A percentile compares a stretch with the other conserved stretches of the same genome.
Evolutionary conservation across 78 protist genomes (phyloP).

Genomic region (Dictyostelium citrinum): DNA sequence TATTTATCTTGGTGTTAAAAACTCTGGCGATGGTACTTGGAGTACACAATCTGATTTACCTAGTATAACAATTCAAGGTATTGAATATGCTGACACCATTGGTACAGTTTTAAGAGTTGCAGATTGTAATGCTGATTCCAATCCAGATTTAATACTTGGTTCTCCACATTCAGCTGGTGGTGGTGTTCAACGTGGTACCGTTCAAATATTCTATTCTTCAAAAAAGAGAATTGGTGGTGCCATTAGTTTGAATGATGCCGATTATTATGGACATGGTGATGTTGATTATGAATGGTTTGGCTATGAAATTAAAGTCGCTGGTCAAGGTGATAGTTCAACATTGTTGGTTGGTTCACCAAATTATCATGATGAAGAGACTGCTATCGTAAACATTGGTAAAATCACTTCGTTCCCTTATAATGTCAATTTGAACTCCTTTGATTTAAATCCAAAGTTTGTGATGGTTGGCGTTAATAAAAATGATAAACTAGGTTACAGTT

Average conservation of each 20-base stretch:
- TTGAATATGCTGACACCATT: neutral
- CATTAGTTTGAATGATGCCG: neutral
- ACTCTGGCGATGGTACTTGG: neutral
- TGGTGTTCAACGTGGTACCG: constrained; percentile 5
- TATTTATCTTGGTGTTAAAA: constrained; percentile 9
- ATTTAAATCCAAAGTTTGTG: neutral
- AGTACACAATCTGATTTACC: neutral
- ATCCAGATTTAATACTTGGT: constrained; percentile 32
- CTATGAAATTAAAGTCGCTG: neutral
- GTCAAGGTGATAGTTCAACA: neutral
- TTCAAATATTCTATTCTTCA: constrained; percentile 14
- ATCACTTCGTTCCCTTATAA: constrained; percentile 12
- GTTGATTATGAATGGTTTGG: constrained; percentile 68
- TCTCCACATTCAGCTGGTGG: neutral
- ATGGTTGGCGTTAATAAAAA: constrained; percentile 1
- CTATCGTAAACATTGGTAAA: constrained; percentile 18
- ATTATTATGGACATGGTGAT: neutral
- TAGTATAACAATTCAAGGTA: neutral
- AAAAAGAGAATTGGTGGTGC: neutral
- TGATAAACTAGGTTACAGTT: constrained; percentile 56
- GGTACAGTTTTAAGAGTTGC: constrained; percentile 19
- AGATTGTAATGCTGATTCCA: constrained; percentile 27
- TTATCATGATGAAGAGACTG: neutral
- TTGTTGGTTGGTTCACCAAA: constrained; percentile 43
- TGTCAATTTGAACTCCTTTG: neutral